Percentiles rank a stretch among this genome's conserved stretches.
Conservation (phyloP, 73 alveolate genomes). For the Strombidium stylifer region DNA sequence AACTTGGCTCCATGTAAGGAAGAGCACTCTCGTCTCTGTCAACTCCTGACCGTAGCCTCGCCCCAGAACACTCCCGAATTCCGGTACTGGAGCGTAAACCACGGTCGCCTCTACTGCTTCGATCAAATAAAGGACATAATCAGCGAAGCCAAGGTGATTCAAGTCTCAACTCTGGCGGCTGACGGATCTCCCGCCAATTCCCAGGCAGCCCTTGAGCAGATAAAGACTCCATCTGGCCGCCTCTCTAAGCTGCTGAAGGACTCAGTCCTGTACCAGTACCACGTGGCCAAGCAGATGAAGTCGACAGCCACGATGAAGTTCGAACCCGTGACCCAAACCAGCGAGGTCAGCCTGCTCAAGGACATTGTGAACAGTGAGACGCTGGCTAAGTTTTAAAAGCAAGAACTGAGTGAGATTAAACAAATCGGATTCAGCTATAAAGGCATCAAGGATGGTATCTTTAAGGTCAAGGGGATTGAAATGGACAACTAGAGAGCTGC, state of each 20-base stretch:
- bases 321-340: conserved; percentile 23
- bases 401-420: conserved; percentile 27
- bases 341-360: conserved; percentile 38
- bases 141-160: too few species aligned
- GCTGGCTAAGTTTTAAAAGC: background rate
- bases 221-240: conserved; percentile 13
- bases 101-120: conserved; percentile 76
- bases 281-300: conserved; percentile 24
- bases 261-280: conserved; percentile 19
- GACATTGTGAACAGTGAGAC: conserved; percentile 20
- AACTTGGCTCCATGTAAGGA: conserved; percentile 60
- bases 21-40: conserved; percentile 71
- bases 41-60: conserved; percentile 56
- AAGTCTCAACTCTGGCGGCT: too few species aligned
- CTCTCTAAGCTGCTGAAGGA: conserved; percentile 38
- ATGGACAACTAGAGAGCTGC: too few species aligned
- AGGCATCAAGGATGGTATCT: too few species aligned
- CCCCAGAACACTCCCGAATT: conserved; percentile 77
- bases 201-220: conserved; percentile 6
- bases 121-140: conserved; percentile 29
- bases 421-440: too few species aligned
- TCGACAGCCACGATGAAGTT: conserved; percentile 8
- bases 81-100: conserved; percentile 63
- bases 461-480: too few species aligned
- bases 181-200: too few species aligned